These are phyloP conservation scores for Ramaria sp. DNA, from an alignment of 768 basidiomycete genomes.

Conservation along the genomic window DNA sequence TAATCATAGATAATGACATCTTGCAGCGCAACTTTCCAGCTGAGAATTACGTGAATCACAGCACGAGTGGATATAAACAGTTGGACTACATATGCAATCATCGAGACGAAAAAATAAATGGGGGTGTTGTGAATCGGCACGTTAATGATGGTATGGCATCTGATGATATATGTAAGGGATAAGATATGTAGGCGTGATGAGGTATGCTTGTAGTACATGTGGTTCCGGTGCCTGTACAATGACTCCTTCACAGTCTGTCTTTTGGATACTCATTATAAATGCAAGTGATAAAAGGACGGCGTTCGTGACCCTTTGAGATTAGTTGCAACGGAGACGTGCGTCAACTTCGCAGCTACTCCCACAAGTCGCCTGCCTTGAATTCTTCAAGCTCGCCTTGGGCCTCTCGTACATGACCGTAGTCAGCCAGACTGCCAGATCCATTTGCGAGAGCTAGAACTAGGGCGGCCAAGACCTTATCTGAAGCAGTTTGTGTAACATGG, in stretches of 20 bases:
- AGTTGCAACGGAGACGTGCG: neutral
- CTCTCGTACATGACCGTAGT: constrained; percentile 37
- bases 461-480: constrained; percentile 49
- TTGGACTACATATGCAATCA: too few relatives aligned
- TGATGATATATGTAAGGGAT: neutral
- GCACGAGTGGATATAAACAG: too few relatives aligned
- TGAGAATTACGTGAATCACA: too few relatives aligned
- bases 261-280: too few relatives aligned
- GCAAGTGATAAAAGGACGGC: too few relatives aligned
- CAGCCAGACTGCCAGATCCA: constrained; percentile 48
- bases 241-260: too few relatives aligned
- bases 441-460: constrained; percentile 51
- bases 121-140: too few relatives aligned
- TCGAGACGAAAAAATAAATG: too few relatives aligned
- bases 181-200: neutral
- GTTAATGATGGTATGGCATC: neutral
- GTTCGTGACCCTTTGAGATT: too few relatives aligned
- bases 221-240: neutral
- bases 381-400: constrained; percentile 29
- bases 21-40: too few relatives aligned
- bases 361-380: constrained; percentile 47
- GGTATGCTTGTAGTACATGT: neutral
- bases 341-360: constrained; percentile 26
- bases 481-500: neutral
- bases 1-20: too few relatives aligned